Conservation (phyloP, 2,329 filamentous ascomycete genomes). For the Ophidiomyces ophidiicola region DNA sequence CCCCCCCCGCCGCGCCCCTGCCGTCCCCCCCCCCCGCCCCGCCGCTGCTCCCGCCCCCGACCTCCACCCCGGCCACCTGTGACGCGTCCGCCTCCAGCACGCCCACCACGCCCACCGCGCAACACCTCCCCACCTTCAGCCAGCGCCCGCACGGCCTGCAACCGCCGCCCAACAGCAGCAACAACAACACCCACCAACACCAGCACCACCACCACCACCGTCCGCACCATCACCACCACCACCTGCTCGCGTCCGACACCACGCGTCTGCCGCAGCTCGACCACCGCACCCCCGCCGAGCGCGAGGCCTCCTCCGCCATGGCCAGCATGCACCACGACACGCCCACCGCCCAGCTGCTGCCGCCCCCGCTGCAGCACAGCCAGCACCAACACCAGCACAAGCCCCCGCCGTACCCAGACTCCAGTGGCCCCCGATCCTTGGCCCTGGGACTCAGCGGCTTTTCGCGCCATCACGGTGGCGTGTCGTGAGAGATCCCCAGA, state of each 20-base stretch:
- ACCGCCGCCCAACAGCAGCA: background rate
- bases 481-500: background rate
- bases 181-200: background rate
- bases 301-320: slow-evolving; percentile 5
- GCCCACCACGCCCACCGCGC: no score
- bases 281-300: slow-evolving; percentile 5
- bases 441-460: slow-evolving; percentile 1
- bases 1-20: no score
- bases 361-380: background rate
- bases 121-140: no score
- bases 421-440: background rate
- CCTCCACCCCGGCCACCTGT: no score
- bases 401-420: slow-evolving; percentile 3
- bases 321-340: slow-evolving; percentile 8
- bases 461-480: slow-evolving; percentile 2
- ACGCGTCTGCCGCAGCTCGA: background rate
- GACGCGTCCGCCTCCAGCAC: no score
- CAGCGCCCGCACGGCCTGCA: no score
- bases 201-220: background rate
- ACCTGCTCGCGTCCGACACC: background rate
- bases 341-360: background rate
- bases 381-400: slow-evolving; percentile 1
- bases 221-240: background rate
- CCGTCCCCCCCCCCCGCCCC: no score
- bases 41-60: no score